Conservation (phyloP, 2,329 filamentous ascomycete species). For the Aspergillus bombycis region DNA sequence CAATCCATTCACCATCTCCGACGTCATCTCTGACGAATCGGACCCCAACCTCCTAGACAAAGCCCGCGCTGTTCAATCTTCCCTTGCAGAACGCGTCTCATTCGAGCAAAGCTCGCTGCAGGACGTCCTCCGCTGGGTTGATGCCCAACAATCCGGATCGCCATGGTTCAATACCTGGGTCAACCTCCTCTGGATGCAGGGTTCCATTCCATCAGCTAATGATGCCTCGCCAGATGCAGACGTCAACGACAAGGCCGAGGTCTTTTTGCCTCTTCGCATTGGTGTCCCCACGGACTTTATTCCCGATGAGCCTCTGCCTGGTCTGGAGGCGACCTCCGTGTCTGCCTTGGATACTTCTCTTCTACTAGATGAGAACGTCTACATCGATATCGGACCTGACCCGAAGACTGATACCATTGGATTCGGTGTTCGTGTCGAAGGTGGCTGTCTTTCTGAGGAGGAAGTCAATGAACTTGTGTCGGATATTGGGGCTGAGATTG, state of each 20-base stretch:
- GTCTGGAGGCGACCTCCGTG: constrained; percentile 22
- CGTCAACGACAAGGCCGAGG: background rate
- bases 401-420: constrained; percentile 27
- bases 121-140: constrained; percentile 28
- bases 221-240: constrained; percentile 5
- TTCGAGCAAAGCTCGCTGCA: constrained; percentile 35
- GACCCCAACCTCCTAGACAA: constrained; percentile 10
- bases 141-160: constrained; percentile 1
- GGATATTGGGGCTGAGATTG: constrained; percentile 26
- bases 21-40: constrained; percentile 7
- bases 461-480: constrained; percentile 23
- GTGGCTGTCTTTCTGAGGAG: constrained; percentile 20
- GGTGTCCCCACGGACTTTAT: constrained; percentile 33
- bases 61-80: constrained; percentile 23
- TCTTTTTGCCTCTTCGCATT: constrained; percentile 28
- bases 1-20: constrained; percentile 28
- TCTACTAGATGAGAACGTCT: constrained; percentile 27
- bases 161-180: constrained; percentile 37
- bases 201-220: constrained; percentile 8
- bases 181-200: constrained; percentile 36
- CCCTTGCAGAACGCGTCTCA: constrained; percentile 29
- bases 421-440: constrained; percentile 33
- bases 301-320: constrained; percentile 16
- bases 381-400: constrained; percentile 33
- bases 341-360: constrained; percentile 27